A percentile compares a stretch with the other conserved stretches of the same genome.
Conservation (phyloP, 768 basidiomycete species). For the Tulasnella sp. region DNA sequence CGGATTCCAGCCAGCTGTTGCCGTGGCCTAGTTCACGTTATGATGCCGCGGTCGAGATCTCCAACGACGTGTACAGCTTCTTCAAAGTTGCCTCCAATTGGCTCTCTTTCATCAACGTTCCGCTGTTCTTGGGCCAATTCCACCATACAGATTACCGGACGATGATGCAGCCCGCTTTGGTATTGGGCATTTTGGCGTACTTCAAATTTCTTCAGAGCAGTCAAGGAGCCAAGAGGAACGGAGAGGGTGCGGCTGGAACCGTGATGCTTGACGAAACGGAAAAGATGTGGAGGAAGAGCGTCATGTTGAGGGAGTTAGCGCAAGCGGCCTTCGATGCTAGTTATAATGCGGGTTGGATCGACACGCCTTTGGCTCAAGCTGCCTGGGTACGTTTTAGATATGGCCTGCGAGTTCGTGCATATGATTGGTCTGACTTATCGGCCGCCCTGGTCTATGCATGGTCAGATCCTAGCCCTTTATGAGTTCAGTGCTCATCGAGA, state of each 20-base stretch:
- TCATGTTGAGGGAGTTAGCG: conserved; percentile 7
- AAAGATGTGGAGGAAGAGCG: too few species aligned
- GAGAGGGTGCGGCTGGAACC: too few species aligned
- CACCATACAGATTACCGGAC: conserved; percentile 6
- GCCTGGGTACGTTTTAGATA: too few species aligned
- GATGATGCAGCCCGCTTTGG: conserved; percentile 14
- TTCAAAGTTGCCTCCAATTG: conserved; percentile 8
- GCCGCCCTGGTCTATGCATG: too few species aligned
- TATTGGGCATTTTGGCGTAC: conserved; percentile 12
- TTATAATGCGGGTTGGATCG: conserved; percentile 5
- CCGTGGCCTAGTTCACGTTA: too few species aligned
- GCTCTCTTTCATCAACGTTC: conserved; percentile 19
- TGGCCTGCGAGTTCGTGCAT: too few species aligned
- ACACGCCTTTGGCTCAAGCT: conserved; percentile 2
- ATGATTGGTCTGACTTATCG: too few species aligned
- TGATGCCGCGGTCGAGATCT: not conserved
- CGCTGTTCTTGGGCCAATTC: conserved; percentile 15
- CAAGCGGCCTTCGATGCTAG: not conserved
- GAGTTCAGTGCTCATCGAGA: conserved; percentile 15
- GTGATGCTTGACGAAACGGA: too few species aligned
- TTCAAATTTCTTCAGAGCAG: conserved; percentile 12
- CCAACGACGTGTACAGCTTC: not conserved
- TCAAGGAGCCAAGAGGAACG: too few species aligned
- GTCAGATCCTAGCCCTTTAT: conserved; percentile 11
- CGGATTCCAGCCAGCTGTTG: too few species aligned